Conservation (phyloP, 1,139 yeast genomes). For the Debaryomycetaceae sp. region DNA sequence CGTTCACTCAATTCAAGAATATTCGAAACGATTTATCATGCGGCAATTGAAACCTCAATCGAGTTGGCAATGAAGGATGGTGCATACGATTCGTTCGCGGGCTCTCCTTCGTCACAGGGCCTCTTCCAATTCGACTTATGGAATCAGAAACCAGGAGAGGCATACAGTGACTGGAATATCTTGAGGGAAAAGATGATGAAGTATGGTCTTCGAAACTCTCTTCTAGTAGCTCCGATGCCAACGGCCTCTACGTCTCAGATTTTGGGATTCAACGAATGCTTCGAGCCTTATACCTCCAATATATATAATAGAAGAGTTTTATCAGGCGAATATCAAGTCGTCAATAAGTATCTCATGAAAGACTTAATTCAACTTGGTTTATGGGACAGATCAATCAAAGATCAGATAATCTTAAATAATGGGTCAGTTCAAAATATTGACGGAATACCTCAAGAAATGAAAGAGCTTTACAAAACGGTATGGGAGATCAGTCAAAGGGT, state of each 20-base stretch:
- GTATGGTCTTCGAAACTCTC: slow-evolving; percentile 76
- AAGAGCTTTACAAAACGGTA: slow-evolving; percentile 52
- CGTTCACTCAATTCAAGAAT: slow-evolving; percentile 69
- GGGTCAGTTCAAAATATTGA: slow-evolving; percentile 55
- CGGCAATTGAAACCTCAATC: slow-evolving; percentile 74
- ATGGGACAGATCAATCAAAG: slow-evolving; percentile 54
- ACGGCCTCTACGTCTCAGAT: slow-evolving; percentile 93
- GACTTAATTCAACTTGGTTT: slow-evolving; percentile 55
- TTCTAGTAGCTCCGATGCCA: slow-evolving; percentile 91
- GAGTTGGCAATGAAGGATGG: slow-evolving; percentile 70
- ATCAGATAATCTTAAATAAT: slow-evolving; percentile 47
- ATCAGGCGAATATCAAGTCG: slow-evolving; percentile 61
- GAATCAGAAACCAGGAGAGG: slow-evolving; percentile 67
- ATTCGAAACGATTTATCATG: slow-evolving; percentile 88
- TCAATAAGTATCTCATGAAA: slow-evolving; percentile 51
- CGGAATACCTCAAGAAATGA: slow-evolving; percentile 49
- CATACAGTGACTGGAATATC: slow-evolving; percentile 70
- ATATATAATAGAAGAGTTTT: slow-evolving; percentile 58
- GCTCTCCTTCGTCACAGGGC: slow-evolving; percentile 85
- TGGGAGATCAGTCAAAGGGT: slow-evolving; percentile 60
- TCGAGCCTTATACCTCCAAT: slow-evolving; percentile 71
- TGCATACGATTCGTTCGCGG: slow-evolving; percentile 62
- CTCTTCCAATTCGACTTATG: slow-evolving; percentile 76
- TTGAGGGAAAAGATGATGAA: slow-evolving; percentile 57
- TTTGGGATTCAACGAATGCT: slow-evolving; percentile 84